These are phyloP conservation scores for Fagopyrum homotropicum DNA, from an alignment of 148 eudicot genomes.

Conservation along the genomic window DNA sequence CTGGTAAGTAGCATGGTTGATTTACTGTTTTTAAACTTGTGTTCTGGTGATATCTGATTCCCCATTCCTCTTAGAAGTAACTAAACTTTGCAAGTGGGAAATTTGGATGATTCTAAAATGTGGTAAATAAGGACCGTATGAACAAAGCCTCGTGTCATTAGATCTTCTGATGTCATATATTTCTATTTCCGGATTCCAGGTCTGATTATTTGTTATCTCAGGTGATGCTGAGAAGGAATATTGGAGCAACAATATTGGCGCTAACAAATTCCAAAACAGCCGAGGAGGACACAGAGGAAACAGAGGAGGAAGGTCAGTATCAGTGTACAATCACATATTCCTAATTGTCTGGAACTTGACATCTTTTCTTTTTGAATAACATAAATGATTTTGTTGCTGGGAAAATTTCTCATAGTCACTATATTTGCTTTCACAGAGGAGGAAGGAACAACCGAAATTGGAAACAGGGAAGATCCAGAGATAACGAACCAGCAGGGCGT, in stretches of 20 bases:
- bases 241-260: slow-evolving; percentile 56
- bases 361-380: not conserved
- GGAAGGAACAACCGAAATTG: slow-evolving; percentile 48
- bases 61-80: not conserved
- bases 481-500: slow-evolving; percentile 41
- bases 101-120: not conserved
- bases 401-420: not conserved
- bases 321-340: not conserved
- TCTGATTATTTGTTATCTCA: slow-evolving; percentile 17
- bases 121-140: too few relatives aligned
- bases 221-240: slow-evolving; percentile 90
- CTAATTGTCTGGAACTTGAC: not conserved
- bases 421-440: slow-evolving; percentile 44
- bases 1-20: slow-evolving; percentile 32
- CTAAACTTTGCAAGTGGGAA: not conserved
- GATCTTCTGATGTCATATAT: not conserved
- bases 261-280: slow-evolving; percentile 32
- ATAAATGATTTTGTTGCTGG: not conserved
- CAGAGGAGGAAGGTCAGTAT: slow-evolving; percentile 38
- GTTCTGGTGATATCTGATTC: not conserved
- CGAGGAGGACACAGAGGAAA: slow-evolving; percentile 24
- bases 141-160: too few relatives aligned
- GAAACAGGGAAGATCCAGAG: slow-evolving; percentile 54
- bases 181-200: not conserved
- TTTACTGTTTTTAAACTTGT: not conserved